Evolutionary conservation across 2,329 filamentous ascomycete species (phyloP).

Genomic region (Neonectria faginata): DNA sequence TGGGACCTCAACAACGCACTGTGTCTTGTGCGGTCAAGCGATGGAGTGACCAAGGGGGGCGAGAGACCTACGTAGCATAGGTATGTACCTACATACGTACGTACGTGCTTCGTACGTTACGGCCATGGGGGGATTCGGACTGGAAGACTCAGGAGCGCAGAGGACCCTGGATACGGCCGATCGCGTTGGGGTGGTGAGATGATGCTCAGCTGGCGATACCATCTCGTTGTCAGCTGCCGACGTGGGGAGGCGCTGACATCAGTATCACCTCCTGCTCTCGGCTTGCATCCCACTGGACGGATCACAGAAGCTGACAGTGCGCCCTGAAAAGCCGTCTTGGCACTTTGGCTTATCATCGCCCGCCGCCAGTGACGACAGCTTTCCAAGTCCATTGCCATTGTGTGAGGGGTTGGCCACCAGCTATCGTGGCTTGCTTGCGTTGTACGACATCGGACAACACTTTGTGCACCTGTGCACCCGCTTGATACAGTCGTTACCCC

Average conservation of each 20-base stretch:
- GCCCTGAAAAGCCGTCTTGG: constrained; percentile 16
- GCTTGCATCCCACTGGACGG: constrained; percentile 28
- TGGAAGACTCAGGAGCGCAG: not conserved
- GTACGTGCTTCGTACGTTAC: not conserved
- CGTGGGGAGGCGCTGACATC: constrained; percentile 41
- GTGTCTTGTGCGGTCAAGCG: constrained; percentile 42
- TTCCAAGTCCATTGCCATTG: not conserved
- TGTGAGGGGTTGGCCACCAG: constrained; percentile 40
- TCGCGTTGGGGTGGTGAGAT: constrained; percentile 25
- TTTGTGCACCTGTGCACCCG: constrained; percentile 34
- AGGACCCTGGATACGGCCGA: constrained; percentile 15
- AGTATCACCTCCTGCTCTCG: constrained; percentile 32
- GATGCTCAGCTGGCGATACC: constrained; percentile 33
- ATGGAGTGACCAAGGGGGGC: constrained; percentile 29
- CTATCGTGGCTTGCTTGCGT: constrained; percentile 37
- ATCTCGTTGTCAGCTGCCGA: constrained; percentile 32
- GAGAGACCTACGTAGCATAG: constrained; percentile 29
- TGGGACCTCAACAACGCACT: constrained; percentile 30
- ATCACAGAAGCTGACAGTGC: constrained; percentile 37
- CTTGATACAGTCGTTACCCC: constrained; percentile 26
- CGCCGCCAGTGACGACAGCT: not conserved
- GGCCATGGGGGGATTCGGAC: not conserved
- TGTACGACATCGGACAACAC: constrained; percentile 30
- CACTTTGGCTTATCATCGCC: constrained; percentile 21
- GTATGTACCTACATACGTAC: not conserved